A percentile compares a stretch with the other conserved stretches of the same genome.
Evolutionary conservation across 2,329 filamentous ascomycete genomes (phyloP).

Genomic region (Paraphaeosphaeria minitans): DNA sequence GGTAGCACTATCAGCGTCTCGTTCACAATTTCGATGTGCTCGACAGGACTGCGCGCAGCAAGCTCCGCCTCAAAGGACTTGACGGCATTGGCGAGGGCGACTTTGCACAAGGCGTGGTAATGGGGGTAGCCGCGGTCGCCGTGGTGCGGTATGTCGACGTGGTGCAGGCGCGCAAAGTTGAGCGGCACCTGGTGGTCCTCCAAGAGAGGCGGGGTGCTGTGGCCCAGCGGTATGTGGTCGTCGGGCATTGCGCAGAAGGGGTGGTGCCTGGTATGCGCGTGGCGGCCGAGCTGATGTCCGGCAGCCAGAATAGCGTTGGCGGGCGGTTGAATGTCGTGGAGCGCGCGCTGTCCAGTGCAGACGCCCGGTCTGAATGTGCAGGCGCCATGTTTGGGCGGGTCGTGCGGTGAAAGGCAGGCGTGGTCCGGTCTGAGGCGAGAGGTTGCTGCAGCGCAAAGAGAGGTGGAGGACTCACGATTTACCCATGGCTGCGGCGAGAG

Average conservation of each 20-base stretch:
- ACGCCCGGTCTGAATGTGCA: constrained; percentile 2
- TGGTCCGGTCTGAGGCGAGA: constrained; percentile 19
- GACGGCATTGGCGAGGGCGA: constrained; percentile 35
- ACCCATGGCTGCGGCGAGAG: constrained; percentile 38
- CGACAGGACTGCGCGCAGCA: constrained; percentile 25
- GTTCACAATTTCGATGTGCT: constrained; percentile 30
- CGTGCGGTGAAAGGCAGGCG: constrained; percentile 26
- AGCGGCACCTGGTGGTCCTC: constrained; percentile 29
- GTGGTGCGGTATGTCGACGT: constrained; percentile 26
- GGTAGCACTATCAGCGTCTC: constrained; percentile 41
- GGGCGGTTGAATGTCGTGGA: background rate
- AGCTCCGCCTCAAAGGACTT: constrained; percentile 32
- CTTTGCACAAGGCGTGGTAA: constrained; percentile 29
- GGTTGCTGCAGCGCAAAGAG: constrained; percentile 20
- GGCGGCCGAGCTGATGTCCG: constrained; percentile 11
- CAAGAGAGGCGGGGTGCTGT: constrained; percentile 30
- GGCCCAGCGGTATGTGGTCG: constrained; percentile 21
- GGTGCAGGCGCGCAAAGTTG: constrained; percentile 40
- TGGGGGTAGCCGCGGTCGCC: constrained; percentile 31
- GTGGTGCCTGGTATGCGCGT: constrained; percentile 12
- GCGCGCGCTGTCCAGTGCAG: constrained; percentile 12
- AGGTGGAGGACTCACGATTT: constrained; percentile 48
- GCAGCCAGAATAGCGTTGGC: constrained; percentile 18
- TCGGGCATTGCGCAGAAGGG: background rate
- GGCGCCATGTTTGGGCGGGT: constrained; percentile 10